Evolutionary conservation across 1,284 basidiomycete species (phyloP).

Genomic region (Irpex lacteus): DNA sequence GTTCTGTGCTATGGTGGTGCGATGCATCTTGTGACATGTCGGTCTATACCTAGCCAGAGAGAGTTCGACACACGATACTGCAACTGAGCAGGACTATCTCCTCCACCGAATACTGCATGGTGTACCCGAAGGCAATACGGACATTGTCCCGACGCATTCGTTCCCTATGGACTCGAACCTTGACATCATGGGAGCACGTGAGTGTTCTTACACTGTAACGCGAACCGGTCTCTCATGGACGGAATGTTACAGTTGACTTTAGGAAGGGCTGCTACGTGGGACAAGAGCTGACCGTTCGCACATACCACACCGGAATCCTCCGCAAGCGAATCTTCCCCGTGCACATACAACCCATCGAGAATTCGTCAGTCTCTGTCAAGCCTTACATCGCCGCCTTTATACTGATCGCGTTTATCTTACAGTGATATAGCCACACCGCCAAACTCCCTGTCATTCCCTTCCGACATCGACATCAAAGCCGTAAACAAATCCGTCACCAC

Average conservation of each 20-base stretch:
- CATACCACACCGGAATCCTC: constrained; percentile 92
- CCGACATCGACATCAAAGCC: constrained; percentile 20
- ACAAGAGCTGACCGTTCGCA: constrained; percentile 95
- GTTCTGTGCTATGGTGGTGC: constrained; percentile 29
- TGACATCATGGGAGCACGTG: constrained; percentile 90
- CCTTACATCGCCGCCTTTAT: neutral
- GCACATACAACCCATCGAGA: constrained; percentile 37
- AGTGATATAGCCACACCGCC: neutral
- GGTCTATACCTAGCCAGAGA: constrained; percentile 45
- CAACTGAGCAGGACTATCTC: constrained; percentile 58
- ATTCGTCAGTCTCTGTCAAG: constrained; percentile 24
- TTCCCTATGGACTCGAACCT: constrained; percentile 94
- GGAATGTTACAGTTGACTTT: constrained; percentile 77
- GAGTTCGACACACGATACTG: constrained; percentile 51
- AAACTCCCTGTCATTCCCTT: neutral
- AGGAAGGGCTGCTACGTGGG: constrained; percentile 98
- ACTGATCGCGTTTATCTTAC: no score
- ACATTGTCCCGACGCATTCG: constrained; percentile 75
- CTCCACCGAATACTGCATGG: constrained; percentile 81
- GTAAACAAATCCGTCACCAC: constrained; percentile 8
- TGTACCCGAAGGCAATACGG: constrained; percentile 83
- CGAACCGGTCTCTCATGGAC: neutral
- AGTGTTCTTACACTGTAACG: constrained; percentile 29
- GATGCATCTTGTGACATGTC: constrained; percentile 7
- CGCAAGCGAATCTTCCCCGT: constrained; percentile 92